Evolutionary conservation across 768 basidiomycete species (phyloP), one percentile per base, ranked within the genome.

Genomic region (Pisolithus microcarpus): DNA sequence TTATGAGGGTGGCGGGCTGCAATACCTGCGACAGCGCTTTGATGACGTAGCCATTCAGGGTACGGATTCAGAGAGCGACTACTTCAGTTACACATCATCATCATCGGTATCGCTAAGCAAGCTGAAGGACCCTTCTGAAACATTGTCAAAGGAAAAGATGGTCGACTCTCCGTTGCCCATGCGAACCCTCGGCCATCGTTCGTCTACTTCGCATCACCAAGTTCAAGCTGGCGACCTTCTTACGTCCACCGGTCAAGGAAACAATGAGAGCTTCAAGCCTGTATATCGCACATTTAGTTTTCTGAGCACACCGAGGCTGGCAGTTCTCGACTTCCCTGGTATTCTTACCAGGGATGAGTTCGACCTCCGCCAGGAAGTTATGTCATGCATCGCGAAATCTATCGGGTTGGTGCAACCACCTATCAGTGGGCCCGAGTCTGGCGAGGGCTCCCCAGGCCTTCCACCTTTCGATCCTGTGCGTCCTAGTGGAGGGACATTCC

Each of bases 301-400:
- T 46, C 56, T 79, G 37, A 77, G 77, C 47, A 77, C 78, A 0
- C 82, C 83, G 16, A 71, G 70, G 15, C 54, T 75, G 2, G 37
- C 68, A 9, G 56, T 65, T 18, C 63, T 64, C 16, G 59, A 70
- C 13, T 49, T 63, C 50, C 48, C 63, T 52, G 48, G 60, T 23
- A 55, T 46, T 50, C 52, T 65, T 48, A 66, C 75, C 30, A 72
- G 70, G 7, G 86, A 85, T 23, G 91, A 94, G 19, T 94, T 97
- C 58, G 91, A 98, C 65, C 79, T 98, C n/a, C 81, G 91, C 34
- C 91, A 93, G 58, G 93, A 91, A 58, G 94, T 99, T 30, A 93
- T 98, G 91, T 87, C 88, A 1, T 95, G 91, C 65, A 94, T 99
- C 53, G 93, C 95, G 1, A 94, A 95, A 65, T 95, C 92, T 2